Percentiles rank a stretch among this genome's conserved stretches.
These are phyloP conservation scores for Emydomyces testavorans DNA, from an alignment of 2,329 filamentous ascomycete species.

Conservation along the genomic window DNA sequence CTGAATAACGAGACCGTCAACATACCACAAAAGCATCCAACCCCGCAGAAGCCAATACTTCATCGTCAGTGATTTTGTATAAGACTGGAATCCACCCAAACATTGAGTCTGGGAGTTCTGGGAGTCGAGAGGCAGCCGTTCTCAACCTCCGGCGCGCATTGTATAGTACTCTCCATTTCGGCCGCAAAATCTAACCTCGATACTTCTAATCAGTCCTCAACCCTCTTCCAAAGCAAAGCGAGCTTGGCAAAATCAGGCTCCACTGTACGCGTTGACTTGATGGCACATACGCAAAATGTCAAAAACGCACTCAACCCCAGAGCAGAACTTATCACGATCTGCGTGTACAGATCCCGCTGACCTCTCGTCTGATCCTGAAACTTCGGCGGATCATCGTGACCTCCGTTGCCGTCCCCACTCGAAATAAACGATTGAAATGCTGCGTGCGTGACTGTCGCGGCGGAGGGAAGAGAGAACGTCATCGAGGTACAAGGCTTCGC, in stretches of 20 bases:
- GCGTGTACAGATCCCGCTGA: constrained; percentile 34
- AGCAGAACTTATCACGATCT: constrained; percentile 35
- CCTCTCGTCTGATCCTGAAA: constrained; percentile 26
- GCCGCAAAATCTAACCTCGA: constrained; percentile 57
- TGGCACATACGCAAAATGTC: constrained; percentile 35
- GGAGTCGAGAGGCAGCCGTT: constrained; percentile 54
- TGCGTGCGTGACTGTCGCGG: constrained; percentile 17
- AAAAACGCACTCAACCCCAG: constrained; percentile 36
- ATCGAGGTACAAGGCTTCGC: constrained; percentile 7
- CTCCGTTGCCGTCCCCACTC: constrained; percentile 1
- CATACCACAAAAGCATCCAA: constrained; percentile 84
- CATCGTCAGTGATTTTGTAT: constrained; percentile 74
- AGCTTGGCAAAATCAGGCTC: background rate
- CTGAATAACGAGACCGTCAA: constrained; percentile 15
- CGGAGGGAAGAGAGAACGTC: constrained; percentile 12
- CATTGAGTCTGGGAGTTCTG: constrained; percentile 68
- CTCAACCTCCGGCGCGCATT: constrained; percentile 72
- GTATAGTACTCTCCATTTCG: constrained; percentile 85
- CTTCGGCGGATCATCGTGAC: constrained; percentile 17
- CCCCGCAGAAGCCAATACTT: constrained; percentile 79
- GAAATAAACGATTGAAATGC: constrained; percentile 3
- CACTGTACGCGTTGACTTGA: no score
- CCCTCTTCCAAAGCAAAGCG: background rate
- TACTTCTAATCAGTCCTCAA: background rate
- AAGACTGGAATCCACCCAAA: constrained; percentile 89